A percentile compares a stretch with the other conserved stretches of the same genome.
Evolutionary conservation across 805 yeast genomes (phyloP).

Genomic region (Metschnikowia cubensis): DNA sequence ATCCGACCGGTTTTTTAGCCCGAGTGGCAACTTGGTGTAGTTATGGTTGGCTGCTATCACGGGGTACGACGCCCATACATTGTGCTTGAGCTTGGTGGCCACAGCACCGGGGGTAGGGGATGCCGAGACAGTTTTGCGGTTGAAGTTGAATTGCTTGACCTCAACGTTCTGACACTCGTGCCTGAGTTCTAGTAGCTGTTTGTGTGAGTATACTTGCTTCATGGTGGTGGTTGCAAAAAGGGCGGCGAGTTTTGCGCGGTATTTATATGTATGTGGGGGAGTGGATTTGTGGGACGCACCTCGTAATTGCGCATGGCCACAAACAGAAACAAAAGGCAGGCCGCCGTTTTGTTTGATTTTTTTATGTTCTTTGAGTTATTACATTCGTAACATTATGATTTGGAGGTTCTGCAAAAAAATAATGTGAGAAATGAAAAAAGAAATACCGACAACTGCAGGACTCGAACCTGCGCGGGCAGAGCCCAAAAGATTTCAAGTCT

Average conservation of each 20-base stretch:
- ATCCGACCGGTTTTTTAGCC: background rate
- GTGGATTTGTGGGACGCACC: slow-evolving; percentile 1
- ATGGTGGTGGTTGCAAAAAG: slow-evolving; percentile 10
- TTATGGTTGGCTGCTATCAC: slow-evolving; percentile 3
- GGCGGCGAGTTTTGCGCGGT: background rate
- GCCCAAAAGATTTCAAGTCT: slow-evolving; percentile 26
- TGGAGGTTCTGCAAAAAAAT: background rate
- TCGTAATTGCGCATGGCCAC: background rate
- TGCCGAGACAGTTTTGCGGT: background rate
- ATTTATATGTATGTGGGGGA: background rate
- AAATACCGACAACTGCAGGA: slow-evolving; percentile 21
- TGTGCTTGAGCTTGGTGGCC: background rate
- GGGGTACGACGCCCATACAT: slow-evolving; percentile 4
- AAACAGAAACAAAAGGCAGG: background rate
- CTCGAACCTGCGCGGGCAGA: slow-evolving; percentile 24
- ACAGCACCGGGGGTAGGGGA: background rate
- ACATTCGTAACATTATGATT: background rate
- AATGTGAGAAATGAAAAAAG: background rate
- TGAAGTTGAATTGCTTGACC: background rate
- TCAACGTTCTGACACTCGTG: slow-evolving; percentile 14
- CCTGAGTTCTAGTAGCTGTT: slow-evolving; percentile 9
- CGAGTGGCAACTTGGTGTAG: slow-evolving; percentile 2
- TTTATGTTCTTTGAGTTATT: too few species aligned
- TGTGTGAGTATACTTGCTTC: slow-evolving; percentile 11
- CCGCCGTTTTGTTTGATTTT: background rate